phyloP scores from a whole-genome alignment of 2,329 filamentous ascomycete genomes.

The Ceratocystis harringtonii region DNA sequence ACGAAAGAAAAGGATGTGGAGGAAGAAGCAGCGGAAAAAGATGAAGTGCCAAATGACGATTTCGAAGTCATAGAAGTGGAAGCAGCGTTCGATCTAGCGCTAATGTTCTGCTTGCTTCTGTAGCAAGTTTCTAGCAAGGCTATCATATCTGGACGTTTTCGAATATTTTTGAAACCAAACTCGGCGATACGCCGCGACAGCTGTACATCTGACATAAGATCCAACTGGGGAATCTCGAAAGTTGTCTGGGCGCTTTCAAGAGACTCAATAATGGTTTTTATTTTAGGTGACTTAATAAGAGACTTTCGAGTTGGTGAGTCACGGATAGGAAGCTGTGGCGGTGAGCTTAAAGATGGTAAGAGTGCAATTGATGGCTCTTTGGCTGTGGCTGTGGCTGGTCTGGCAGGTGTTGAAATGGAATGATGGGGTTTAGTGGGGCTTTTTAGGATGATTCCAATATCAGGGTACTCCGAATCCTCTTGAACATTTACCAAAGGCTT shows the following conservation, averaged over 20 bases:
- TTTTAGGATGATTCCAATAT: constrained; percentile 3
- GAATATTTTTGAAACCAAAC: constrained; percentile 61
- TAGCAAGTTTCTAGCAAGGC: constrained; percentile 55
- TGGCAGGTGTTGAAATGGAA: not conserved
- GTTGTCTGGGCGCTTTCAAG: not conserved
- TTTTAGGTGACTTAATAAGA: not conserved
- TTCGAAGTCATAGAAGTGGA: not conserved
- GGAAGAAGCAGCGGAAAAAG: not conserved
- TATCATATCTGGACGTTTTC: constrained; percentile 54
- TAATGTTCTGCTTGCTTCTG: constrained; percentile 38
- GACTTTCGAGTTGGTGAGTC: constrained; percentile 9
- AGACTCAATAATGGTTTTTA: not conserved
- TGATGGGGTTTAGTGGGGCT: not conserved
- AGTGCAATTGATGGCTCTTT: not conserved
- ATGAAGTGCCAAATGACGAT: constrained; percentile 8
- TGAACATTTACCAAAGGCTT: not conserved
- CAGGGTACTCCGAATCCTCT: constrained; percentile 7
- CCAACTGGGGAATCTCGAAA: constrained; percentile 38
- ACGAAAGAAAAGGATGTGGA: not conserved
- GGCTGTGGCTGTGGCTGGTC: not conserved
- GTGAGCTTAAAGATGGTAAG: not conserved
- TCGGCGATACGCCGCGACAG: constrained; percentile 45
- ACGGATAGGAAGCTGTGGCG: constrained; percentile 7
- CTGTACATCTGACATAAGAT: constrained; percentile 45
- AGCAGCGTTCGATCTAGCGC: not conserved